phyloP scores from a whole-genome alignment of 1,284 basidiomycete species.

The Anthracocystis walkeri region DNA sequence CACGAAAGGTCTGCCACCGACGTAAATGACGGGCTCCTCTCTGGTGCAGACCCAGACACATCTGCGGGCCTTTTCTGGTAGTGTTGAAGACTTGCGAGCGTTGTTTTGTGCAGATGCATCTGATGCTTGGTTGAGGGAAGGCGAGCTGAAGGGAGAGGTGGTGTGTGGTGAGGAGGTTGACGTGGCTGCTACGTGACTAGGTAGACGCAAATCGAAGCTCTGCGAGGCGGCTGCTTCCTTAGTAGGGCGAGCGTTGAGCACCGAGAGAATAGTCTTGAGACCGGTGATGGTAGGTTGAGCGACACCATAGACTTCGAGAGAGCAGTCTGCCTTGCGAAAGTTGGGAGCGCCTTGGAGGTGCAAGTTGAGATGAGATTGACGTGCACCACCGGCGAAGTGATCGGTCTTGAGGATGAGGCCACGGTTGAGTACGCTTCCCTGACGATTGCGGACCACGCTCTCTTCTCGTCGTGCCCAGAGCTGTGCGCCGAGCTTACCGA shows the following conservation, averaged over 20 bases:
- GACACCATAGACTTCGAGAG: constrained; percentile 67
- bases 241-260: constrained; percentile 74
- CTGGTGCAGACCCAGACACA: constrained; percentile 73
- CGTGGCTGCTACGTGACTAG: constrained; percentile 9
- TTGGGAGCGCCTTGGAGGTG: constrained; percentile 93
- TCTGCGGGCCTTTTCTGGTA: constrained; percentile 49
- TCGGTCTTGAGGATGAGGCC: constrained; percentile 92
- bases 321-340: constrained; percentile 79
- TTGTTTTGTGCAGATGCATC: not conserved
- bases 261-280: constrained; percentile 87
- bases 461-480: constrained; percentile 58
- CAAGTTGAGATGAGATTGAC: constrained; percentile 76
- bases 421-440: constrained; percentile 86
- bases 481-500: constrained; percentile 38
- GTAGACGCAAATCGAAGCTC: constrained; percentile 27
- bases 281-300: constrained; percentile 96
- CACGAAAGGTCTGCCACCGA: constrained; percentile 93
- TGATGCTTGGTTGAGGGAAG: constrained; percentile 11
- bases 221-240: constrained; percentile 21
- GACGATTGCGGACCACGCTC: constrained; percentile 83
- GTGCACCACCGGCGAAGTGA: constrained; percentile 59
- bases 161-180: constrained; percentile 15
- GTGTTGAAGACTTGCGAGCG: constrained; percentile 8
- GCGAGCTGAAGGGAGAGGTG: constrained; percentile 20
- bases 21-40: constrained; percentile 93